These are phyloP conservation scores for Hyaloscypha variabilis DNA, from an alignment of 495 filamentous ascomycete genomes.

Conservation along the genomic window DNA sequence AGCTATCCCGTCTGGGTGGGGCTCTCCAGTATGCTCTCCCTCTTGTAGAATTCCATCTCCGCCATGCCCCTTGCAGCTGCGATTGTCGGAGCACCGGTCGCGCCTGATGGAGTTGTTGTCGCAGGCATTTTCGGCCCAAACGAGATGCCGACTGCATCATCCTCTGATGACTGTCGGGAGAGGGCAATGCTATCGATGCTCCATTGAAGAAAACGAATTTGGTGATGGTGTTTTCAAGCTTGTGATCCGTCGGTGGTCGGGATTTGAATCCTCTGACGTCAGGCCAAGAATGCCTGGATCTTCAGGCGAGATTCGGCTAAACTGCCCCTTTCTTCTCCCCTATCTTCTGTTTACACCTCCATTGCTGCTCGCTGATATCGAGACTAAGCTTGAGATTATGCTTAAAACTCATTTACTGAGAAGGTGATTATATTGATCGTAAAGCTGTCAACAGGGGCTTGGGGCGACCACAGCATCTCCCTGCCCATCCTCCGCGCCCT, in stretches of 20 bases:
- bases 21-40: conserved; percentile 26
- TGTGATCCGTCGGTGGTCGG: background rate
- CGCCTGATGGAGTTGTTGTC: conserved; percentile 33
- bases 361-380: background rate
- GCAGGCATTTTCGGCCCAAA: conserved; percentile 56
- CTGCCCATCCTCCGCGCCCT: too few relatives aligned
- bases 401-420: too few relatives aligned
- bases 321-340: background rate
- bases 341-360: background rate
- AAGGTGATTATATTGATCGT: too few relatives aligned
- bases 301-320: background rate
- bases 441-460: too few relatives aligned
- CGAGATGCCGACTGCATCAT: conserved; percentile 57
- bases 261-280: background rate
- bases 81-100: conserved; percentile 32
- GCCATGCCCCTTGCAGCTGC: conserved; percentile 28
- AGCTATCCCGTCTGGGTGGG: conserved; percentile 38
- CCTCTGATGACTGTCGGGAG: background rate
- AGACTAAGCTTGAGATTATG: too few relatives aligned
- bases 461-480: too few relatives aligned
- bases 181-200: conserved; percentile 22
- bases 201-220: conserved; percentile 14
- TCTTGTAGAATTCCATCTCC: conserved; percentile 10
- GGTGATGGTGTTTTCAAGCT: background rate
- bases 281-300: background rate